Conservation (phyloP, 1,284 basidiomycete genomes). For the Ganoderma lucidum region DNA sequence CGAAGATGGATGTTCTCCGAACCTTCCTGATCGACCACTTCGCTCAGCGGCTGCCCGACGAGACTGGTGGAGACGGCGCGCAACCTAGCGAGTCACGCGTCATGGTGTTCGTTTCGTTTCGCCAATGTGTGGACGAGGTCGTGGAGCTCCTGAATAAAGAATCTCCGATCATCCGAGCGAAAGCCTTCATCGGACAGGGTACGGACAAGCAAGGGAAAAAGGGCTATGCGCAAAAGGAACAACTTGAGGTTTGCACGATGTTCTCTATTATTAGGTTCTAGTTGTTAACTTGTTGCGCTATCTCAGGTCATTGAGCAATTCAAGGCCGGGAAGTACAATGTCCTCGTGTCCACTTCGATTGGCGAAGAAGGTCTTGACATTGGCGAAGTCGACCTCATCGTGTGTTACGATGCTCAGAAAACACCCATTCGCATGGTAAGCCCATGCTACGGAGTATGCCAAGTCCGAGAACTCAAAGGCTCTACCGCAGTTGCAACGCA, state of each 20-base stretch:
- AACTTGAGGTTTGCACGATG: slow-evolving; percentile 72
- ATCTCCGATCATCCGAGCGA: slow-evolving; percentile 78
- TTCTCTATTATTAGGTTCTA: background rate
- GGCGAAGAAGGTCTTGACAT: slow-evolving; percentile 99
- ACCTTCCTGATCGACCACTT: slow-evolving; percentile 86
- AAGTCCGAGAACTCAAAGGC: background rate
- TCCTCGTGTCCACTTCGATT: slow-evolving; percentile 96
- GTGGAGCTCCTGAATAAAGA: slow-evolving; percentile 81
- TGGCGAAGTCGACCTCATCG: slow-evolving; percentile 96
- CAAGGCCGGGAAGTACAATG: slow-evolving; percentile 89
- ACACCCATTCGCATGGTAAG: slow-evolving; percentile 95
- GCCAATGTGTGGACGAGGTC: slow-evolving; percentile 92
- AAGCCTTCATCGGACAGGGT: slow-evolving; percentile 92
- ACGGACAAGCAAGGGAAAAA: slow-evolving; percentile 86
- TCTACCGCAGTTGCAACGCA: slow-evolving; percentile 84
- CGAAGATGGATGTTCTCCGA: slow-evolving; percentile 91
- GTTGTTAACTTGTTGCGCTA: slow-evolving; percentile 17
- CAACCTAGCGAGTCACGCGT: slow-evolving; percentile 64
- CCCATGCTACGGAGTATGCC: background rate
- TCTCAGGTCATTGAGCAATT: slow-evolving; percentile 85
- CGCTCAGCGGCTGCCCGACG: slow-evolving; percentile 62
- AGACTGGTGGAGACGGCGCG: slow-evolving; percentile 46
- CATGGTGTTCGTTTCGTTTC: slow-evolving; percentile 96
- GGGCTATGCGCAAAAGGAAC: slow-evolving; percentile 92
- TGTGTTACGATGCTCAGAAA: slow-evolving; percentile 98